Evolutionary conservation across 2,329 filamentous ascomycete genomes (phyloP), one percentile per base, ranked within the genome.

Genomic region (Aureobasidium namibiae): DNA sequence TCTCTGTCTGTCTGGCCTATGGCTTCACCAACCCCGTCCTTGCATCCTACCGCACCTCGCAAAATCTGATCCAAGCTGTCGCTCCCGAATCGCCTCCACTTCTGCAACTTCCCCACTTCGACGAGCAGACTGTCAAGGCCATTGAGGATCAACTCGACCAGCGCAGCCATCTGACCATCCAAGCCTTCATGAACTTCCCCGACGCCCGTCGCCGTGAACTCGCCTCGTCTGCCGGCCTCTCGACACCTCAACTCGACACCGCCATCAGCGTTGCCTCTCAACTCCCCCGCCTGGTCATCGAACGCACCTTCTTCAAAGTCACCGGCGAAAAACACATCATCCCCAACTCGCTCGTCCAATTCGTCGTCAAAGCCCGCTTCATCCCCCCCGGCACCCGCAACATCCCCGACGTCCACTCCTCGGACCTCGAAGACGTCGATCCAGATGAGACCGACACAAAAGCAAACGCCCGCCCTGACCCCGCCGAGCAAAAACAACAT

Each of bases 281-380:
- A 74, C 80, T 99, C 29, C 94, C 94, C 1, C 83, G 85, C 63
- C 80, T 99, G 59, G 83, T 88, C 60, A 85, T 99, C 11, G 90
- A 90, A 69, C 95, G 91, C 76, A 90, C 91, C 8, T 99, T 96
- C 76, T 99, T 99, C 84, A 99, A 99, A 80, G 95, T 99, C 46
- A 87, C 90, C 56, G 94, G 94, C 70, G 95, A 99, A 76, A 89
- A 88, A 65, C 88, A 87, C 72, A 90, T 99, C 69, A 95, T 92
- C 33, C 92, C 94, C 7, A 90, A 88, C 61, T 95, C 91, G 60
- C 82, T 99, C 38, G 92, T 97, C 23, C 92, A 92, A 63, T 86
- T 99, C 31, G 90, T 99, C 54, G 85, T 99, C 71, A 99, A 99
- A 78, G 91, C 89, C 33, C 90, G 94, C 59, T 88, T 97, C 69